Evolutionary conservation across 257 asterid genomes (phyloP), one percentile per base, ranked within the genome.

Genomic region (Anisodus acutangulus): DNA sequence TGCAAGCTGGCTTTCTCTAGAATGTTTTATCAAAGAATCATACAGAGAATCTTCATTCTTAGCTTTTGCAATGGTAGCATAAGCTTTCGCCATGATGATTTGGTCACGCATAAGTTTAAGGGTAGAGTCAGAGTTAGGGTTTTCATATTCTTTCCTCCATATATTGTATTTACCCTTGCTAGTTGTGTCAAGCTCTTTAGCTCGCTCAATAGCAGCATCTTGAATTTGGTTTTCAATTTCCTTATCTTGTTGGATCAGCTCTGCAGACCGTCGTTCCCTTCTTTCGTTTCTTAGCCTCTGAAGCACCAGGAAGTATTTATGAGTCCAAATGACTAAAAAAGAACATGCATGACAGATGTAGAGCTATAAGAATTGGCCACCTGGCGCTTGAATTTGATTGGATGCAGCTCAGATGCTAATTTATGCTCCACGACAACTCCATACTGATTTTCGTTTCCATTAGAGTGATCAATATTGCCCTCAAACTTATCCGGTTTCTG

Each of bases 121-220:
- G 3, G 90, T 93, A 89, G 98, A 90, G 88, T 92, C 98, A 71
- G 99, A 86, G 85, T 93, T 90, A 15, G 98, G 98, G 85, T 92
- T 92, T 60, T 91, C 97, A 47, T 95, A 94, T 82, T 93, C 98
- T 90, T 91, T 92, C 97, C 99, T 93, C 99, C 98, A 94, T 89
- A 94, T 92, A 86, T 91, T 88, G 84, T 91, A 94, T 93, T 91
- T 94, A 58, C 95, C 95, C 91, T 85, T 91, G 88, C 88, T 70
- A 69, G 97, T 92, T 84, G 93, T 92, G 87, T 94, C 97, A 70
- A 94, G 91, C 90, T 93, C 95, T 87, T 84, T 85, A 71, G 99
- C 94, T 86, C 92, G 92, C 88, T 85, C 85, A 87, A 95, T 89
- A 85, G 98, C 98, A n/a, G 91, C 93, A 83, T 90, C 97, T 88